These are phyloP conservation scores for Aechmea fasciata DNA, from an alignment of 176 grass and related monocot species.

Conservation along the genomic window DNA sequence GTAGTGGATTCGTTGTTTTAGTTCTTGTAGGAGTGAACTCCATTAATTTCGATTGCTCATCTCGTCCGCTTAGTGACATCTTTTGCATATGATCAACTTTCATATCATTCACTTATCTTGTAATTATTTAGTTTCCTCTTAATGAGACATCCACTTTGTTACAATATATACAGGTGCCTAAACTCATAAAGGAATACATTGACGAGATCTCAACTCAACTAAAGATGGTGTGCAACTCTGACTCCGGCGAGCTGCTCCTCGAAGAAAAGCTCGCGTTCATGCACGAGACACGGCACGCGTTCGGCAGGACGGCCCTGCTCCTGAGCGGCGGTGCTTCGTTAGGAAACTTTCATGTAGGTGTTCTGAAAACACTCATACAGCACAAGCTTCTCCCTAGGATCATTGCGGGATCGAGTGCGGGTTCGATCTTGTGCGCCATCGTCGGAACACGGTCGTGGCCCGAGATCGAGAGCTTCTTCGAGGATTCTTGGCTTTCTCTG, in stretches of 20 bases:
- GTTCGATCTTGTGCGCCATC: slow-evolving; percentile 76
- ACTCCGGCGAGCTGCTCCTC: slow-evolving; percentile 72
- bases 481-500: slow-evolving; percentile 77
- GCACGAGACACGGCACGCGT: slow-evolving; percentile 90
- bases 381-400: slow-evolving; percentile 81
- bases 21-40: too few species aligned
- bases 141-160: not conserved
- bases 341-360: slow-evolving; percentile 78
- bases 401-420: slow-evolving; percentile 81
- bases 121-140: not conserved
- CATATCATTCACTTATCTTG: not conserved
- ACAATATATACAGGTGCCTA: slow-evolving; percentile 44
- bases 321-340: slow-evolving; percentile 87
- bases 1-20: too few species aligned
- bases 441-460: slow-evolving; percentile 82
- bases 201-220: slow-evolving; percentile 89
- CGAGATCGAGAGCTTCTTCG: slow-evolving; percentile 81
- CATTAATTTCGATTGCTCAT: too few species aligned
- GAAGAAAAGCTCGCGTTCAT: slow-evolving; percentile 94
- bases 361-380: slow-evolving; percentile 75
- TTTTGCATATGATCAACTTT: not conserved
- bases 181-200: slow-evolving; percentile 93
- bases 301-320: slow-evolving; percentile 81
- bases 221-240: slow-evolving; percentile 78
- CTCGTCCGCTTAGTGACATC: too few species aligned